These are phyloP conservation scores for Sanghuangporus baumii DNA, from an alignment of 1,284 basidiomycete species.

Conservation along the genomic window DNA sequence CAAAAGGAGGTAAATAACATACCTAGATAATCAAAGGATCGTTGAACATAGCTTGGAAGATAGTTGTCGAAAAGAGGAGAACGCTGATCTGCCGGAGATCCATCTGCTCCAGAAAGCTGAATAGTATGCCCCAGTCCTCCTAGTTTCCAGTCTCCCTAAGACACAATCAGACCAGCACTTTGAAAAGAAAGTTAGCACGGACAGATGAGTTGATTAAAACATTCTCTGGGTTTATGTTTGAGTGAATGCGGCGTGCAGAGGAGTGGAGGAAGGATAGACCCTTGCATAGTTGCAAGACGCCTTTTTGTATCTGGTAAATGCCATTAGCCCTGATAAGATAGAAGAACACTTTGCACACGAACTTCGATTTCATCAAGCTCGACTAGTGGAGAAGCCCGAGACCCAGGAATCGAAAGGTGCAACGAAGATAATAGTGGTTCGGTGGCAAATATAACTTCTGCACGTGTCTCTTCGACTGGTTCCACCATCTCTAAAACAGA, in stretches of 20 bases:
- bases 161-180: not conserved
- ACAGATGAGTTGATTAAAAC: conserved; percentile 86
- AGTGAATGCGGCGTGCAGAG: conserved; percentile 88
- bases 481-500: conserved; percentile 82
- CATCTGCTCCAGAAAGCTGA: conserved; percentile 65
- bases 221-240: conserved; percentile 84
- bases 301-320: conserved; percentile 83
- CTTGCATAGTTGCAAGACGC: conserved; percentile 89
- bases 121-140: conserved; percentile 88
- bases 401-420: conserved; percentile 64
- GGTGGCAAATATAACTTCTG: conserved; percentile 88
- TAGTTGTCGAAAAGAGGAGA: conserved; percentile 86
- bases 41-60: conserved; percentile 78
- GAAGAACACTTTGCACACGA: conserved; percentile 22
- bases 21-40: conserved; percentile 95
- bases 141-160: conserved; percentile 96
- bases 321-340: not conserved
- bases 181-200: conserved; percentile 28
- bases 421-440: conserved; percentile 82
- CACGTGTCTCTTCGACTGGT: conserved; percentile 91
- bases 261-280: conserved; percentile 91
- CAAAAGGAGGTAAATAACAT: conserved; percentile 22
- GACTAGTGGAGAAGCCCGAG: conserved; percentile 49
- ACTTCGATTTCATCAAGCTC: conserved; percentile 92
- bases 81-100: conserved; percentile 75